A percentile compares a stretch with the other conserved stretches of the same genome.
Evolutionary conservation across 306 rosid genomes (phyloP).

Genomic region (Cercis canadensis): DNA sequence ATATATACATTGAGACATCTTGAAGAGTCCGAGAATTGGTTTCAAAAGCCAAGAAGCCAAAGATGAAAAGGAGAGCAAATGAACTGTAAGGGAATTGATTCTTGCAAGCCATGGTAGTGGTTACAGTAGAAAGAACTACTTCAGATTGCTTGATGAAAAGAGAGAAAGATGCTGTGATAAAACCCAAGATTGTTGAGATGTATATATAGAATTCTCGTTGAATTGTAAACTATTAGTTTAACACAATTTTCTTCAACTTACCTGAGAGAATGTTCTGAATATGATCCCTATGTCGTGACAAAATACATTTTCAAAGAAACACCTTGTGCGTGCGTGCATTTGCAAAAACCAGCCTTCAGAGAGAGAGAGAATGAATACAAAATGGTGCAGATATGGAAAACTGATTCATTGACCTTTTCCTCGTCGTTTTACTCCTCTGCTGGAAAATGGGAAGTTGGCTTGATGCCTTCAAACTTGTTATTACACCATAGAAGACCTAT

Average conservation of each 20-base stretch:
- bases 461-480: too few relatives aligned
- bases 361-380: too few relatives aligned
- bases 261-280: slow-evolving; percentile 18
- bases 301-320: slow-evolving; percentile 16
- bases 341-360: too few relatives aligned
- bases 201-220: not conserved
- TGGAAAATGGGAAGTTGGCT: too few relatives aligned
- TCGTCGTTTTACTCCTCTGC: too few relatives aligned
- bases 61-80: slow-evolving; percentile 33
- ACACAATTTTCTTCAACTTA: not conserved
- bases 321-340: too few relatives aligned
- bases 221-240: not conserved
- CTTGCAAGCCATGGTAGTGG: slow-evolving; percentile 26
- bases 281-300: not conserved
- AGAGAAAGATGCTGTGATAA: slow-evolving; percentile 1
- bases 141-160: slow-evolving; percentile 4
- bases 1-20: slow-evolving; percentile 28
- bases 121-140: too few relatives aligned
- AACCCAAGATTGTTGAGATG: slow-evolving; percentile 5
- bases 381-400: too few relatives aligned
- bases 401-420: too few relatives aligned
- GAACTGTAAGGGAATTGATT: slow-evolving; percentile 12
- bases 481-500: too few relatives aligned
- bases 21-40: slow-evolving; percentile 38
- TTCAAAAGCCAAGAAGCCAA: slow-evolving; percentile 31